Evolutionary conservation across 345 rosid species (phyloP).

Genomic region (Populus ilicifolia): DNA sequence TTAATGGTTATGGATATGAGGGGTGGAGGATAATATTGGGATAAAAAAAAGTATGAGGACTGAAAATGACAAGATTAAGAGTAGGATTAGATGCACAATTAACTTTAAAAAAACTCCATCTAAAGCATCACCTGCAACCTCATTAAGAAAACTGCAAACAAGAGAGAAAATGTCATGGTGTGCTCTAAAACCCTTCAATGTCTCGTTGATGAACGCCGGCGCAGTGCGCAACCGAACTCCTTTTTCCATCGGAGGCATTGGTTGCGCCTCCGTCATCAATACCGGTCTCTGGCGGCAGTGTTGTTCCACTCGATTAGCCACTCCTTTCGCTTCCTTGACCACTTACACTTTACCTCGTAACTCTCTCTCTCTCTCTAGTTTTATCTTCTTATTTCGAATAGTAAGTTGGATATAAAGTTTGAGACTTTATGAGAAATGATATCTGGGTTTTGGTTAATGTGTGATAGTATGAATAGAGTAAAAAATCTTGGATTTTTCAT

Average conservation of each 20-base stretch:
- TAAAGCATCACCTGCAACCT: too few relatives aligned
- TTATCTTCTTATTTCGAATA: not conserved
- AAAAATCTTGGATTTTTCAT: not conserved
- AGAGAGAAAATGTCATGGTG: slow-evolving; percentile 39
- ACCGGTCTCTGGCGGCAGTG: slow-evolving; percentile 31
- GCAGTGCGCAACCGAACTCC: slow-evolving; percentile 24
- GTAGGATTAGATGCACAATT: too few relatives aligned
- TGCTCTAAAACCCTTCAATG: slow-evolving; percentile 29
- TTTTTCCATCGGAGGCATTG: slow-evolving; percentile 30
- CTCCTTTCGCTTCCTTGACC: slow-evolving; percentile 45
- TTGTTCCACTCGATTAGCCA: slow-evolving; percentile 17
- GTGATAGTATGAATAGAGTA: not conserved
- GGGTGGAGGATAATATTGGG: too few relatives aligned
- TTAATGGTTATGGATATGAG: too few relatives aligned
- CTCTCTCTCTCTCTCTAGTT: not conserved
- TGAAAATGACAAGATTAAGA: too few relatives aligned
- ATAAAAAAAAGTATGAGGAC: too few relatives aligned
- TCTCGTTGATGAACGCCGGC: slow-evolving; percentile 30
- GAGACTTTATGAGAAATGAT: not conserved
- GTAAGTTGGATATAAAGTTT: not conserved
- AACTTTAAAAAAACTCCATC: too few relatives aligned
- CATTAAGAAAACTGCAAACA: not conserved
- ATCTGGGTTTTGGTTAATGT: not conserved
- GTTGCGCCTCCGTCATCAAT: slow-evolving; percentile 38
- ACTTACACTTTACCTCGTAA: slow-evolving; percentile 38